phyloP scores from a whole-genome alignment of 106 monocot genomes.

The Iris macrosiphon region DNA sequence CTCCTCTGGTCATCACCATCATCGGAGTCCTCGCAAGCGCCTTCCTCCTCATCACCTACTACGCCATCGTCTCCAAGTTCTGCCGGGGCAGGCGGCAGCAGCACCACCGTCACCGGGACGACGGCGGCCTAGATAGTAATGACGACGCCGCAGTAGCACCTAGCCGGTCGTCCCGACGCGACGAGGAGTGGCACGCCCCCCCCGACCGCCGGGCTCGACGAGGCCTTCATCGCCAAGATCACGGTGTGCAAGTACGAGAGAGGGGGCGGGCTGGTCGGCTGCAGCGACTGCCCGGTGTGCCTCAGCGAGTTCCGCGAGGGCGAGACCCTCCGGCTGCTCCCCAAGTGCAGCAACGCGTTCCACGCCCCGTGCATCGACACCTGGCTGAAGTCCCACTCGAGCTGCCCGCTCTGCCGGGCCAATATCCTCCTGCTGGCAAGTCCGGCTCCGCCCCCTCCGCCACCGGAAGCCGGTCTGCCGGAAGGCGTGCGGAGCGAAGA shows the following conservation, averaged over 20 bases:
- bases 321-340: constrained; percentile 59
- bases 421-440: constrained; percentile 13
- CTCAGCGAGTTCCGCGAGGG: constrained; percentile 62
- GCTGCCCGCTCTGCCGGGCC: constrained; percentile 72
- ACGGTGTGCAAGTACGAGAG: constrained; percentile 47
- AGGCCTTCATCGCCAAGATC: constrained; percentile 50
- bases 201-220: constrained; percentile 45
- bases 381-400: constrained; percentile 67
- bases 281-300: constrained; percentile 72
- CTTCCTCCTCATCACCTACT: constrained; percentile 65
- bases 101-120: no score
- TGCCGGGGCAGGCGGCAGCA: no score
- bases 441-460: constrained; percentile 5
- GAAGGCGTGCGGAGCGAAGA: neutral
- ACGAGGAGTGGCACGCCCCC: neutral
- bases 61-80: constrained; percentile 63
- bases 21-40: constrained; percentile 75
- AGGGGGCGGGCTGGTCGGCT: constrained; percentile 38
- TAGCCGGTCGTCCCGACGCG: neutral
- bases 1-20: constrained; percentile 85
- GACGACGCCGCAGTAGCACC: constrained; percentile 1
- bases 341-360: constrained; percentile 73
- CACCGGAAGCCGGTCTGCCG: neutral
- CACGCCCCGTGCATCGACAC: constrained; percentile 70
- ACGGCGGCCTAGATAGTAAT: neutral